Base-by-base conservation (phyloP, 78 protist species). In the Protostelium mycophagum region DNA sequence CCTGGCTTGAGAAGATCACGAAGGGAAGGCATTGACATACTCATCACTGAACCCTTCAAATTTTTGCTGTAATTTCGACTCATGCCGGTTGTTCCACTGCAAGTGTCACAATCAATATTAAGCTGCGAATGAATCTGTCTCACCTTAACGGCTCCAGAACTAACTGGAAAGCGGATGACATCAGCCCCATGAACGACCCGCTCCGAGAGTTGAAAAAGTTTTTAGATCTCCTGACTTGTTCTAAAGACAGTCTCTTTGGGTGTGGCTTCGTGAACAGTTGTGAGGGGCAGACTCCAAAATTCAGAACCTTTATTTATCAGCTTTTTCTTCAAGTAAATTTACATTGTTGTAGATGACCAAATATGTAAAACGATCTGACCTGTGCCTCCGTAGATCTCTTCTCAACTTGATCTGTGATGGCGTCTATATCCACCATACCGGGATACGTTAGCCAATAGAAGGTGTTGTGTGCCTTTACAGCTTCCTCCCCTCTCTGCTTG, bases 281-380 rank as follows among this genome's bases (percentile, higher is more conserved):
- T 0, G 63, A 16, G 9, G 99, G 99, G 23, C 98, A 97, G 87
- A 98, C 99, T 37, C 99, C 99, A 35, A 98, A 99, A 34, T 88
- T 90, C 38, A 92, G 91, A 37, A 94, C 93, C 85, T 91, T 91
- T 0, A 89, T 25, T 16, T 5, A 51, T 5, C 16, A 5, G 16
- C 73, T 5, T 51, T 51, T 51, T 16, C 31, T 16, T 51, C 31
- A 16, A 5, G 73, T 85, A 84, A 87, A 88, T 0, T 85, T 39
- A 38, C 38, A n/a, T 36, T 5, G 73, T 51, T 51, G 73, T 51
- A 51, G 73, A 51, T 51, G 73, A 51, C 16, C 31, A 16, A 51
- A n/a, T 89, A 89, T 83, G 34, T n/a, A n/a, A n/a, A n/a, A n/a
- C n/a, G n/a, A n/a, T n/a, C n/a, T 90, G 88, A 63, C 94, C 94